Percentiles rank a stretch among this genome's conserved stretches.
These are phyloP conservation scores for Boletus reticuloceps DNA, from an alignment of 768 basidiomycete species.

Conservation along the genomic window DNA sequence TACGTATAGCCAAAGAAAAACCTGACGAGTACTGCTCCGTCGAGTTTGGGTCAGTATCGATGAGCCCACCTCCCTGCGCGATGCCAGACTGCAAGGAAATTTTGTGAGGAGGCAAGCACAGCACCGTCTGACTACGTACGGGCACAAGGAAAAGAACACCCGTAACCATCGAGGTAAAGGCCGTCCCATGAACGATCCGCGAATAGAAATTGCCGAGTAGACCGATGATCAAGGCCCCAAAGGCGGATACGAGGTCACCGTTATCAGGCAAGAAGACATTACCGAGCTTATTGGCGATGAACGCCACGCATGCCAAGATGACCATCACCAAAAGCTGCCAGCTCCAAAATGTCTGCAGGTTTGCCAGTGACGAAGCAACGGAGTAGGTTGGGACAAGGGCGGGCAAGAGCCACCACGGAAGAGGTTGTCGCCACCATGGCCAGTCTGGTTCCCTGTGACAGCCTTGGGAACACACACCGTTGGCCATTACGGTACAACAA, in stretches of 20 bases:
- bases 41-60: constrained; percentile 50
- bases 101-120: constrained; percentile 13
- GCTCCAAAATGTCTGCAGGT: constrained; percentile 70
- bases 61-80: constrained; percentile 69
- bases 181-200: constrained; percentile 70
- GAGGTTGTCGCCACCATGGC: constrained; percentile 74
- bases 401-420: constrained; percentile 82
- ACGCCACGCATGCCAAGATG: constrained; percentile 74
- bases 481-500: constrained; percentile 25
- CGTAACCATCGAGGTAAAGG: constrained; percentile 90
- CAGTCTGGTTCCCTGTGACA: constrained; percentile 72
- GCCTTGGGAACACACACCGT: constrained; percentile 42
- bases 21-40: constrained; percentile 65
- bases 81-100: constrained; percentile 60
- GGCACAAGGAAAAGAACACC: constrained; percentile 90
- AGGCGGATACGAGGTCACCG: constrained; percentile 72
- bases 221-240: constrained; percentile 77
- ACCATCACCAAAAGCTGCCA: constrained; percentile 79
- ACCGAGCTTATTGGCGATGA: constrained; percentile 64
- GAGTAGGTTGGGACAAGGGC: constrained; percentile 76
- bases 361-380: constrained; percentile 69
- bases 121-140: constrained; percentile 43
- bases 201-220: constrained; percentile 83
- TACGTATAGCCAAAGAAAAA: constrained; percentile 74
- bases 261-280: constrained; percentile 60